These are phyloP conservation scores for Elsinoe ampelina DNA, from an alignment of 2,329 filamentous ascomycete species.

Conservation along the genomic window DNA sequence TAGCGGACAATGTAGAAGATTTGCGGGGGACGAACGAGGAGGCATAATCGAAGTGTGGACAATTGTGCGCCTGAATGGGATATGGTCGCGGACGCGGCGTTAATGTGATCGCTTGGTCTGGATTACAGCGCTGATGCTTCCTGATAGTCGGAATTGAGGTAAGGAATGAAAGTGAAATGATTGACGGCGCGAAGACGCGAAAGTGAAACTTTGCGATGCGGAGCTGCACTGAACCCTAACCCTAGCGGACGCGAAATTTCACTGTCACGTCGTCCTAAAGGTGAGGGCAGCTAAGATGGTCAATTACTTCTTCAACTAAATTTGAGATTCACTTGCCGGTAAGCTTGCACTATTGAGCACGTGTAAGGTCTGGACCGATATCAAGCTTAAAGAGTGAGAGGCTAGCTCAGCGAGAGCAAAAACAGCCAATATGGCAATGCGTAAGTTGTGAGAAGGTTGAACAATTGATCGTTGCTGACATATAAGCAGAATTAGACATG, in stretches of 20 bases:
- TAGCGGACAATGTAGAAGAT: neutral
- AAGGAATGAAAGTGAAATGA: neutral
- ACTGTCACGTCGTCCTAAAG: neutral
- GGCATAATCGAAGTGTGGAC: constrained; percentile 9
- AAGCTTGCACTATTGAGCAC: neutral
- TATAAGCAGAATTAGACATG: constrained; percentile 62
- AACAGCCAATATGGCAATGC: constrained; percentile 47
- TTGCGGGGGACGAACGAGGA: constrained; percentile 9
- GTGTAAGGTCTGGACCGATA: neutral
- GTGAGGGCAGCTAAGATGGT: neutral
- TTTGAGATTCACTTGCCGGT: too few species aligned
- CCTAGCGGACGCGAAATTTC: constrained; percentile 4
- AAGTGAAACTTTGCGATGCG: neutral
- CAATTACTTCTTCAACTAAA: neutral
- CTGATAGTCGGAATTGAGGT: neutral
- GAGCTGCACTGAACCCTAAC: neutral
- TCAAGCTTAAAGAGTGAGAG: neutral
- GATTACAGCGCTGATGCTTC: too few species aligned
- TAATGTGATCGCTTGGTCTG: neutral
- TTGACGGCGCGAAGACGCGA: neutral
- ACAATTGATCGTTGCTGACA: constrained; percentile 21
- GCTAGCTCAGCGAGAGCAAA: constrained; percentile 14
- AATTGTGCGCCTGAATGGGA: neutral
- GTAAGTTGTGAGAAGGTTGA: constrained; percentile 51
- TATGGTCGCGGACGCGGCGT: neutral